phyloP scores from a whole-genome alignment of 179 eudicot species.

The Silene vulgaris region DNA sequence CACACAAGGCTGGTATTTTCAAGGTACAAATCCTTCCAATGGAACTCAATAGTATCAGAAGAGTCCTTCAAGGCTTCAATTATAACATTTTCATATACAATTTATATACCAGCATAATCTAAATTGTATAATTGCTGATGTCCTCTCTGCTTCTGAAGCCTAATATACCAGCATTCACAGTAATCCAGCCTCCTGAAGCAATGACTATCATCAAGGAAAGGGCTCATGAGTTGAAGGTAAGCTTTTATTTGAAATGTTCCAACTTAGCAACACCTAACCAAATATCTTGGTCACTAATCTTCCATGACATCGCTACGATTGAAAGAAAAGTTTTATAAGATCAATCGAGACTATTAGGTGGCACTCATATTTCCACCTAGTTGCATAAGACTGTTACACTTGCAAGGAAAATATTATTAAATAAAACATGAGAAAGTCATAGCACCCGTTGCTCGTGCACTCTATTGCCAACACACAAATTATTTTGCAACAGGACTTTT shows the following conservation, averaged over 20 bases:
- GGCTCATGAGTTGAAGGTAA: constrained; percentile 53
- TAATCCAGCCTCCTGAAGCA: constrained; percentile 67
- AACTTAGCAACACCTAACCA: neutral
- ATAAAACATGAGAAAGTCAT: neutral
- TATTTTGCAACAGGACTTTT: neutral
- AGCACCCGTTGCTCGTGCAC: neutral
- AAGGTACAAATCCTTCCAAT: constrained; percentile 45
- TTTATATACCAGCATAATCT: constrained; percentile 30
- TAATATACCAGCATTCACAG: constrained; percentile 71
- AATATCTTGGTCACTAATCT: neutral
- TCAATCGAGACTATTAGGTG: neutral
- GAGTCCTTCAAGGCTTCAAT: constrained; percentile 13
- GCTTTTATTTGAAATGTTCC: neutral
- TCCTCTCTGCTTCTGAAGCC: constrained; percentile 64
- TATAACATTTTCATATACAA: neutral
- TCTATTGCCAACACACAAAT: neutral
- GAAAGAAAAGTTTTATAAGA: neutral
- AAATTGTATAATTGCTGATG: constrained; percentile 44
- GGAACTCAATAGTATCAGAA: constrained; percentile 10
- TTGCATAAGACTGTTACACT: neutral
- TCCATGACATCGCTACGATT: neutral
- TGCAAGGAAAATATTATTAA: neutral
- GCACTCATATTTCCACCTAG: neutral
- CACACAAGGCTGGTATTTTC: constrained; percentile 80
- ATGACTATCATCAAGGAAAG: constrained; percentile 59